Conservation (phyloP, 192 early-diverging fungal genomes). For the Allomyces macrogynus region DNA sequence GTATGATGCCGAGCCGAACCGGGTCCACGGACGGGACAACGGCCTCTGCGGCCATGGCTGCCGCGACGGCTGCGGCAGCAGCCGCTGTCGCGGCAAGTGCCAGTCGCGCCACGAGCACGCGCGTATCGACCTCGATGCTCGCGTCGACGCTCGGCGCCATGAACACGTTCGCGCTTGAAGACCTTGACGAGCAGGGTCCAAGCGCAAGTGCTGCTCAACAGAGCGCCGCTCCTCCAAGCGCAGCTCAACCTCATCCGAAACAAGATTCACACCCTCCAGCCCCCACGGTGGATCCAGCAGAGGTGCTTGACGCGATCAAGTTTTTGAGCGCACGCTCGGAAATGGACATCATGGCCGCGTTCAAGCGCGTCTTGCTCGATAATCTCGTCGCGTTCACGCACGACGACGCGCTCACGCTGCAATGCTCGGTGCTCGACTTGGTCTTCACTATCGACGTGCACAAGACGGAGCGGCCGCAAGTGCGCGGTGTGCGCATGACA, state of each 20-base stretch:
- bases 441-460: conserved; percentile 14
- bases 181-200: no score
- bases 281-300: conserved; percentile 15
- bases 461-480: conserved; percentile 11
- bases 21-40: no score
- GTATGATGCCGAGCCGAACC: no score
- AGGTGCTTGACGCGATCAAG: conserved; percentile 22
- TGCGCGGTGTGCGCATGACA: conserved; percentile 23
- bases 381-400: conserved; percentile 3
- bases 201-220: no score
- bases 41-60: no score
- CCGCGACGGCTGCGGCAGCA: no score
- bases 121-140: background rate
- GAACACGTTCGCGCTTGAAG: no score
- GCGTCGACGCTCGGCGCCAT: no score
- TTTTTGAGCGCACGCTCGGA: conserved; percentile 15
- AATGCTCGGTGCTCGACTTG: background rate
- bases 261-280: background rate
- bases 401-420: conserved; percentile 4
- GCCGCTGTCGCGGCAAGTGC: no score
- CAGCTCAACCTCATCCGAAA: no score
- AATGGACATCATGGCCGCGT: conserved; percentile 11
- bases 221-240: no score
- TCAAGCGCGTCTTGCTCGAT: conserved; percentile 6
- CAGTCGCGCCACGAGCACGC: no score